Base-by-base conservation (phyloP, 164 flowering plant species). In the Vitis rupestris region DNA sequence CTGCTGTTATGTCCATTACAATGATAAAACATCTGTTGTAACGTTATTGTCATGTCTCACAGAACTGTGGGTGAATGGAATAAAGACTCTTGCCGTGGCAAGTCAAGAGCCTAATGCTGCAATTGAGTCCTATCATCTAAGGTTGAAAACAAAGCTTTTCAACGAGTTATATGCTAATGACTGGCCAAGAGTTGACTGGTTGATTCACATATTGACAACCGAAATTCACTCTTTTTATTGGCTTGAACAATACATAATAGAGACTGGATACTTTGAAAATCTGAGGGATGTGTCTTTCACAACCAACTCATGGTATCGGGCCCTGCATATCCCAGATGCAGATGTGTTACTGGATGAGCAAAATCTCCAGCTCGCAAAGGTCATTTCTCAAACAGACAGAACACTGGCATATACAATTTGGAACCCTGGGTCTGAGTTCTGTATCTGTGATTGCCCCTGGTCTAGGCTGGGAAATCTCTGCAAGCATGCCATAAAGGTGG, bases 371-470 rank as follows among this genome's bases (percentile, higher is more conserved):
- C 30, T 79, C 53, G 82, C 83, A n/a, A 79, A 80, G 73, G 82
- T 86, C 63, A 63, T 84, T 52, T 82, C 84, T 48, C 89, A 82
- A 71, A 72, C 85, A 7, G 76, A 84, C 54, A 76, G 86, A 67
- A 82, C 23, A 49, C 12, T 78, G 61, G 80, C 74, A 17, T 81
- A 84, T 62, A 82, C 81, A 7, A 63, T 84, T 63, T 86, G 87
- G 90, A 81, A 80, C 59, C 87, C 87, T 61, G 87, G 90, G 61
- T 82, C 87, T 0, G 90, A 86, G 66, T 86, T 86, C 57, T 70
- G 84, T 0, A 44, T 81, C 12, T 86, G 87, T 79, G 81, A 82
- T 78, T 86, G 87, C 60, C 27, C 72, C 5, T 84, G 87, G 87
- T 81, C 87, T 27, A 84, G 81, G 73, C 53, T 55, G 59, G 86